phyloP scores from a whole-genome alignment of 2,329 filamentous ascomycete genomes.

The Xylaria sp. region DNA sequence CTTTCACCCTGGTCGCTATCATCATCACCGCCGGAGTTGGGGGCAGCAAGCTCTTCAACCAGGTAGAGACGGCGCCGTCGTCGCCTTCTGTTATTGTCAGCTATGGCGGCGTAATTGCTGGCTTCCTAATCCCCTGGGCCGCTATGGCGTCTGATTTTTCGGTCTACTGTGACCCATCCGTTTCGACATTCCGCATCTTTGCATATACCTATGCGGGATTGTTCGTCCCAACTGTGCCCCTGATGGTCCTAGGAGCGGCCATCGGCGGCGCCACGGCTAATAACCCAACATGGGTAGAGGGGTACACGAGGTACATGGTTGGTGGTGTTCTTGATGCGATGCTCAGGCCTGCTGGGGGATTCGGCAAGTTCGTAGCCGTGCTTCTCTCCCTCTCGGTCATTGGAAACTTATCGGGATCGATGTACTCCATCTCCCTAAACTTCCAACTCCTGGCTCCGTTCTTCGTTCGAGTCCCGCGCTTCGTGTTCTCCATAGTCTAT shows the following conservation, averaged over 20 bases:
- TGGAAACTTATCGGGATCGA: conserved; percentile 68
- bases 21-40: conserved; percentile 52
- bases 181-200: conserved; percentile 56
- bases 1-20: conserved; percentile 65
- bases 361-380: conserved; percentile 71
- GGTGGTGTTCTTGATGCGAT: conserved; percentile 71
- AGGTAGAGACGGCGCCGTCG: conserved; percentile 11
- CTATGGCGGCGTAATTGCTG: conserved; percentile 29
- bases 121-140: conserved; percentile 56
- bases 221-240: conserved; percentile 48
- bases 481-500: conserved; percentile 67
- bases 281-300: conserved; percentile 63
- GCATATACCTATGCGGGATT: conserved; percentile 65
- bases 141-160: conserved; percentile 69
- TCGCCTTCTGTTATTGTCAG: conserved; percentile 21
- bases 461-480: conserved; percentile 66
- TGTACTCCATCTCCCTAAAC: conserved; percentile 72
- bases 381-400: conserved; percentile 67
- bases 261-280: conserved; percentile 69
- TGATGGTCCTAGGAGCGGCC: conserved; percentile 73
- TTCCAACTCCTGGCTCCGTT: conserved; percentile 71
- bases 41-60: conserved; percentile 27
- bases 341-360: conserved; percentile 66
- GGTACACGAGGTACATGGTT: conserved; percentile 63
- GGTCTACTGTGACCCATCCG: conserved; percentile 66